phyloP scores from a whole-genome alignment of 2,329 filamentous ascomycete genomes.

The Fusarium nurragi region DNA sequence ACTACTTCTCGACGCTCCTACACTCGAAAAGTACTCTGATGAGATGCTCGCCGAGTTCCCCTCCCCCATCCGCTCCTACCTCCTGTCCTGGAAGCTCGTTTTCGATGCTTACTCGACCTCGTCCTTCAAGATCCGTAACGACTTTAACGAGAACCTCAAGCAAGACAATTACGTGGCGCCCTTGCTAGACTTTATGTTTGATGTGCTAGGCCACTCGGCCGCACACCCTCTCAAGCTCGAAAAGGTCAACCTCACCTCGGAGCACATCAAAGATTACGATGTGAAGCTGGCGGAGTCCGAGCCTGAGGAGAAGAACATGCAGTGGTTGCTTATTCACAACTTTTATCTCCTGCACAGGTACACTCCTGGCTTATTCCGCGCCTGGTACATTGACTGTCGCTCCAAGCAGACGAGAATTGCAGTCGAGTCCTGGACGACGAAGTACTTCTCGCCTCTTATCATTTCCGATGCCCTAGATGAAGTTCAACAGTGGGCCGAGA shows the following conservation, averaged over 20 bases:
- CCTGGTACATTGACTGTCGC: slow-evolving; percentile 84
- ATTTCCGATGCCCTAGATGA: slow-evolving; percentile 72
- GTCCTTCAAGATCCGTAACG: slow-evolving; percentile 81
- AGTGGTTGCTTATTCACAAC: slow-evolving; percentile 85
- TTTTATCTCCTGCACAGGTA: slow-evolving; percentile 85
- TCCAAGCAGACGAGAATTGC: slow-evolving; percentile 82
- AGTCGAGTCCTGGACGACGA: slow-evolving; percentile 86
- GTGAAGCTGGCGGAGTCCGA: slow-evolving; percentile 65
- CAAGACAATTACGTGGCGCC: slow-evolving; percentile 73
- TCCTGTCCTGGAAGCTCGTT: slow-evolving; percentile 88
- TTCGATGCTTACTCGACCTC: slow-evolving; percentile 85
- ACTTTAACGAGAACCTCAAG: slow-evolving; percentile 84
- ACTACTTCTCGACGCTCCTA: slow-evolving; percentile 80
- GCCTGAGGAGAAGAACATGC: slow-evolving; percentile 74
- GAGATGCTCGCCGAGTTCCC: slow-evolving; percentile 75
- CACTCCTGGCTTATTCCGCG: slow-evolving; percentile 79
- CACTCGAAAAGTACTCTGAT: slow-evolving; percentile 72
- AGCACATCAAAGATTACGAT: slow-evolving; percentile 66
- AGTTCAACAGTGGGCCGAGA: slow-evolving; percentile 72
- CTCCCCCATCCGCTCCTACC: slow-evolving; percentile 76
- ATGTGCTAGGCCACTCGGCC: slow-evolving; percentile 81
- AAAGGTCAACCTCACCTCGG: slow-evolving; percentile 67
- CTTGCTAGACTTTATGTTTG: slow-evolving; percentile 82
- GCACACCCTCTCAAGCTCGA: slow-evolving; percentile 79
- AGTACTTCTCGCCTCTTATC: slow-evolving; percentile 78